These are phyloP conservation scores for Fusarium agapanthi DNA, from an alignment of 2,329 filamentous ascomycete species.

Conservation along the genomic window DNA sequence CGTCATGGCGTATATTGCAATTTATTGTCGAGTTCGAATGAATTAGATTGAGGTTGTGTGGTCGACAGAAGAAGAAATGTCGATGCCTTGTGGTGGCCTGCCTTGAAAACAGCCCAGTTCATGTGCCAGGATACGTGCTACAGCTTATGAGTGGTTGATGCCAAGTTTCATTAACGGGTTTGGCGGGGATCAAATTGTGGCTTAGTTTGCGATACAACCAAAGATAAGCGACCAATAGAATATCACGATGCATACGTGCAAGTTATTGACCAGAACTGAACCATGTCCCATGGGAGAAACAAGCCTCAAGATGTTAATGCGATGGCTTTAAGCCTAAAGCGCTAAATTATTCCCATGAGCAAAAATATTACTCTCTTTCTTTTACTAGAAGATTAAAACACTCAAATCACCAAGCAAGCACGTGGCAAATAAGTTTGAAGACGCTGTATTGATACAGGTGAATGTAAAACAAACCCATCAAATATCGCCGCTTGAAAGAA, in stretches of 20 bases:
- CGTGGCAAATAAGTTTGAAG: background rate
- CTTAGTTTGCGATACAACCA: constrained; percentile 5
- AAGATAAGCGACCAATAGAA: background rate
- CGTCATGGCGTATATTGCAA: constrained; percentile 49
- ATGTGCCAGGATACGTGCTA: constrained; percentile 13
- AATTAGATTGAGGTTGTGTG: background rate
- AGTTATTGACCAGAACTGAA: background rate
- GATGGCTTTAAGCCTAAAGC: background rate
- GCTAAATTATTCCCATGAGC: no score
- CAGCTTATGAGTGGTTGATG: constrained; percentile 31
- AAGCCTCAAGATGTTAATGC: background rate
- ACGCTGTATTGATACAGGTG: background rate
- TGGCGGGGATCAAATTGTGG: constrained; percentile 17
- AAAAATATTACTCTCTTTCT: background rate
- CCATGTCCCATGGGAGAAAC: background rate
- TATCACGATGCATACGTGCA: background rate
- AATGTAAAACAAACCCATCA: background rate
- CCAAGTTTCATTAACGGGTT: constrained; percentile 35
- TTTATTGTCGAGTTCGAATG: background rate
- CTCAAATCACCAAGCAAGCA: background rate
- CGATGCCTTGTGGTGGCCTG: constrained; percentile 30
- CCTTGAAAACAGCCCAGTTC: constrained; percentile 26
- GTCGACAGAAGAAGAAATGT: constrained; percentile 30
- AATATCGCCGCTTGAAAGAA: background rate
- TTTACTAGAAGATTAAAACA: background rate